Evolutionary conservation across 805 yeast species (phyloP).

Genomic region (Pichia nanzhaoensis): DNA sequence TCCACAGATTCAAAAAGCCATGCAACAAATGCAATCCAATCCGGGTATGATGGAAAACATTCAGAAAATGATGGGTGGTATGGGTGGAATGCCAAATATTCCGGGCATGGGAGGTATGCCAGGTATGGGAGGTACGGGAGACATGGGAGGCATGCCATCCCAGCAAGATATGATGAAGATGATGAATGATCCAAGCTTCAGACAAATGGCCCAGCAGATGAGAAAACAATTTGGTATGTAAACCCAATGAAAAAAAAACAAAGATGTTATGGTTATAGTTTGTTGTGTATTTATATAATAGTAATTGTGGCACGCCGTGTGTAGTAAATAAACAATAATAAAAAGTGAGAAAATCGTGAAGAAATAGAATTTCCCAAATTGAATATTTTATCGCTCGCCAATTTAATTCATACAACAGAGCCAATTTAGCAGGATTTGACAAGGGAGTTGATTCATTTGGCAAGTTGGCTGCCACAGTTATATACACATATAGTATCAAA

Average conservation of each 20-base stretch:
- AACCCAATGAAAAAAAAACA: background rate
- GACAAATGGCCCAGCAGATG: conserved; percentile 48
- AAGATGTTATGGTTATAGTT: too few species aligned
- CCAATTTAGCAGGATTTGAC: too few species aligned
- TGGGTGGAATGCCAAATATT: conserved; percentile 54
- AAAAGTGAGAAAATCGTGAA: background rate
- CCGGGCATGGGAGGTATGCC: conserved; percentile 43
- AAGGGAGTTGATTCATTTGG: too few species aligned
- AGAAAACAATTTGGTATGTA: conserved; percentile 24
- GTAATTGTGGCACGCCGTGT: background rate
- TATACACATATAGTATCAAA: too few species aligned
- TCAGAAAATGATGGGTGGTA: conserved; percentile 69
- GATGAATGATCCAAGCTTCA: conserved; percentile 69
- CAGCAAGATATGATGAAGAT: conserved; percentile 40
- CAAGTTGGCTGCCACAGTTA: too few species aligned
- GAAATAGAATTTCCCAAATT: too few species aligned
- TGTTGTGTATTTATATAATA: too few species aligned
- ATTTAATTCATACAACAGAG: too few species aligned
- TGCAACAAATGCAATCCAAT: conserved; percentile 59
- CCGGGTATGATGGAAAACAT: conserved; percentile 71
- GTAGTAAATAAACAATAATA: background rate
- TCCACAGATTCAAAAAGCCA: conserved; percentile 36
- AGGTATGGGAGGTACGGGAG: conserved; percentile 5
- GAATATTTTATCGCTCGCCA: too few species aligned
- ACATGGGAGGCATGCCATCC: conserved; percentile 33